Evolutionary conservation across 179 eudicot species (phyloP).

Genomic region (Silene noctiflora): DNA sequence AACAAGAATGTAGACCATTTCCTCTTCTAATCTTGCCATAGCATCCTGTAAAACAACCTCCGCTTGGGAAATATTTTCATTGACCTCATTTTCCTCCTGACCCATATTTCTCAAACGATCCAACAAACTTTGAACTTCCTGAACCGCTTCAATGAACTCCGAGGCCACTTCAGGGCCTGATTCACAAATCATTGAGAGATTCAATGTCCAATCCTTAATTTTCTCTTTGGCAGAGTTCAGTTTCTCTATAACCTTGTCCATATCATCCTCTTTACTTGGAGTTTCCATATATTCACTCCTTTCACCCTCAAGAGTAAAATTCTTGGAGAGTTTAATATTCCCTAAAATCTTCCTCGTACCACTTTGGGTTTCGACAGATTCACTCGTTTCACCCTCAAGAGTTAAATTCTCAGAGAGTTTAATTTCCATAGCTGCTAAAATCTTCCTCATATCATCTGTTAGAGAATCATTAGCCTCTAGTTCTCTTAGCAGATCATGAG

Average conservation of each 20-base stretch:
- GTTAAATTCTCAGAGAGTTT: conserved; percentile 41
- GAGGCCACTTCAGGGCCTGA: conserved; percentile 35
- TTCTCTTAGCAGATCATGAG: conserved; percentile 7
- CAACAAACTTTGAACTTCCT: conserved; percentile 41
- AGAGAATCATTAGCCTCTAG: not conserved
- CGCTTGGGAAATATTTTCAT: conserved; percentile 41
- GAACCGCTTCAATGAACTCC: conserved; percentile 57
- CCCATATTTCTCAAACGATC: conserved; percentile 34
- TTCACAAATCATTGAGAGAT: conserved; percentile 55
- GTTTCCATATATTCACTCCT: conserved; percentile 29
- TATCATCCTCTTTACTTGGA: conserved; percentile 12
- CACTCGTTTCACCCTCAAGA: conserved; percentile 22
- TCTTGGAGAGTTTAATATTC: conserved; percentile 55
- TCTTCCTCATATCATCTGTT: conserved; percentile 23
- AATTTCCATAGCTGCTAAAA: conserved; percentile 41
- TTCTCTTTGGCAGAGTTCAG: conserved; percentile 41
- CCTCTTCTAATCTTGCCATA: conserved; percentile 64
- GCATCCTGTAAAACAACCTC: conserved; percentile 53
- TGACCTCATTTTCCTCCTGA: conserved; percentile 28
- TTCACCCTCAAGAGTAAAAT: conserved; percentile 24
- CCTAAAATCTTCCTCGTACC: conserved; percentile 35
- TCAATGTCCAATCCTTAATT: conserved; percentile 47
- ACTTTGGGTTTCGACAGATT: conserved; percentile 26
- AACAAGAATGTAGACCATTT: conserved; percentile 49
- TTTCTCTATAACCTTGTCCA: conserved; percentile 33